A percentile compares a stretch with the other conserved stretches of the same genome.
Conservation (phyloP, 768 basidiomycete genomes). For the Termitomyces sp. region DNA sequence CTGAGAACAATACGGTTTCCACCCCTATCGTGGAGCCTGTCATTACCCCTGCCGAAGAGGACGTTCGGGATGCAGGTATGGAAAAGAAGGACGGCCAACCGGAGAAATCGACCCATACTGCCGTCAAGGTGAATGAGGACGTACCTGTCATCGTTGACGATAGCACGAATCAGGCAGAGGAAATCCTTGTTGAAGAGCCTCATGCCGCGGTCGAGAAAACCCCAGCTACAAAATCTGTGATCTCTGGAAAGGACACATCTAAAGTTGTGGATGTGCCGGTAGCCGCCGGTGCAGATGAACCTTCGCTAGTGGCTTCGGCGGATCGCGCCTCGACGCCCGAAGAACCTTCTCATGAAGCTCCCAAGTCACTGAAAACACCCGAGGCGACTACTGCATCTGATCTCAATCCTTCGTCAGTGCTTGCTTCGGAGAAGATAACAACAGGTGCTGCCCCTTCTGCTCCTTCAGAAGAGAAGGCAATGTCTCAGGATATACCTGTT, state of each 20-base stretch:
- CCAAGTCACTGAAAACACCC: constrained; percentile 6
- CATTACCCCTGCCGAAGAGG: not conserved
- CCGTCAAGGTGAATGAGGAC: not conserved
- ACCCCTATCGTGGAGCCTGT: not conserved
- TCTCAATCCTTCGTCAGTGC: constrained; percentile 7
- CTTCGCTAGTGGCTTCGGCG: not conserved
- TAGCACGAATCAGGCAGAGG: constrained; percentile 5
- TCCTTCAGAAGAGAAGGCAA: not conserved
- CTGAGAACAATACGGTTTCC: constrained; percentile 33
- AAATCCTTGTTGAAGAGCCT: not conserved
- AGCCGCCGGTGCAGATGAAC: not conserved
- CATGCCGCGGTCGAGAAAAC: not conserved
- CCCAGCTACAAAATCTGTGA: not conserved
- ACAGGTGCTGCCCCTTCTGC: not conserved
- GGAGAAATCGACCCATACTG: constrained; percentile 9
- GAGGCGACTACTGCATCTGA: constrained; percentile 7
- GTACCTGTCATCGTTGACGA: constrained; percentile 9
- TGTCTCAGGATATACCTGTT: not conserved
- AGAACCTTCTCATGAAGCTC: not conserved
- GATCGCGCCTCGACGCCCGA: not conserved
- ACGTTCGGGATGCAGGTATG: not conserved
- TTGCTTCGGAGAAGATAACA: constrained; percentile 3
- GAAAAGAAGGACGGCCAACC: not conserved
- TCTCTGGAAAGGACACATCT: not conserved
- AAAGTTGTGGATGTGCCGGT: not conserved